Evolutionary conservation across 805 yeast genomes (phyloP).

Genomic region (Candida coleopterorum): DNA sequence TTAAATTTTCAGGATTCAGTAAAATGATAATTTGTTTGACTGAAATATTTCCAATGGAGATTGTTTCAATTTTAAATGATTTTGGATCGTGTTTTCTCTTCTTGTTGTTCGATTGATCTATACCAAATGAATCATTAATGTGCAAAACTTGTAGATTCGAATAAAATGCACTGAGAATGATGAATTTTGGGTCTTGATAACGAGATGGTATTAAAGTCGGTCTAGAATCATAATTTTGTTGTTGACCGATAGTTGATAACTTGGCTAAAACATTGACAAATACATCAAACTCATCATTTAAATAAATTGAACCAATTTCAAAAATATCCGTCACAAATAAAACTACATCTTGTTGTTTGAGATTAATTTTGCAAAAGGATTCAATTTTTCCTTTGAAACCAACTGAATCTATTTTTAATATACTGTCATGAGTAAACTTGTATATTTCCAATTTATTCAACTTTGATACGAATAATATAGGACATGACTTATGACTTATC

Average conservation of each 20-base stretch:
- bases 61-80: neutral
- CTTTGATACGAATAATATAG: constrained; percentile 1
- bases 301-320: constrained; percentile 3
- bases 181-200: constrained; percentile 5
- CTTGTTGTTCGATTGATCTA: neutral
- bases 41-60: constrained; percentile 6
- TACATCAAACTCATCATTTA: neutral
- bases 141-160: constrained; percentile 4
- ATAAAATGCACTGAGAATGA: constrained; percentile 4
- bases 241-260: constrained; percentile 6
- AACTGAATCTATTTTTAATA: neutral
- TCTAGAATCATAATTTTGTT: constrained; percentile 1
- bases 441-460: neutral
- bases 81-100: constrained; percentile 1
- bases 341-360: neutral
- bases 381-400: neutral
- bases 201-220: constrained; percentile 4
- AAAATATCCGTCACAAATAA: neutral
- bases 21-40: constrained; percentile 2
- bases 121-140: neutral
- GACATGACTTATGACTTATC: neutral
- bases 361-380: constrained; percentile 4
- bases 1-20: neutral
- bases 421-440: neutral
- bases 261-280: neutral